Percentiles rank a stretch among this genome's conserved stretches.
These are phyloP conservation scores for Chlorociboria aeruginascens DNA, from an alignment of 495 filamentous ascomycete genomes.

Conservation along the genomic window DNA sequence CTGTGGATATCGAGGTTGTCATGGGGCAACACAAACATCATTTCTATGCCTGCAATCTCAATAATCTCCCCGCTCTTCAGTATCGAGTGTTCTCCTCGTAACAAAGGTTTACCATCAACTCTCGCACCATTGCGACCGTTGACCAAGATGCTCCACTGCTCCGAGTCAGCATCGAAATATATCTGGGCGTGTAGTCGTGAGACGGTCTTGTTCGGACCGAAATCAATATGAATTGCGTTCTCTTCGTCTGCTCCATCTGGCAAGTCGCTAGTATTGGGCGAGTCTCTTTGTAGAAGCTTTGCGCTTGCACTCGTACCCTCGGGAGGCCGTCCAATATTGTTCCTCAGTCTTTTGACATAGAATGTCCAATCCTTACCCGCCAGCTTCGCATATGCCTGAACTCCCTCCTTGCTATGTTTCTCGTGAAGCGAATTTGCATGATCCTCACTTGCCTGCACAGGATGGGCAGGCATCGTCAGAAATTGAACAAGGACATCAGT, in stretches of 20 bases:
- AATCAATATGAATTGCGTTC: conserved; percentile 67
- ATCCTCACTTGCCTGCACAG: conserved; percentile 58
- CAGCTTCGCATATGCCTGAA: conserved; percentile 88
- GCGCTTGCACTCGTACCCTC: conserved; percentile 31
- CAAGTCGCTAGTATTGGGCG: conserved; percentile 17
- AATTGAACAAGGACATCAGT: conserved; percentile 63
- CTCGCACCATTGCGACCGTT: conserved; percentile 86
- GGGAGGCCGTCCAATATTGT: conserved; percentile 76
- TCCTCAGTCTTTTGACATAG: conserved; percentile 67
- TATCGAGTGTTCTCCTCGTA: conserved; percentile 47
- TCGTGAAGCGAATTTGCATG: conserved; percentile 62
- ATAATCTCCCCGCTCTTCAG: conserved; percentile 80
- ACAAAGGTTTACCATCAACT: conserved; percentile 58
- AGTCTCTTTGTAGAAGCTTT: background rate
- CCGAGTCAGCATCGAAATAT: conserved; percentile 57
- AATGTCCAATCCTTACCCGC: conserved; percentile 89
- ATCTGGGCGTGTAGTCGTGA: conserved; percentile 83
- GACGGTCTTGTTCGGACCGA: conserved; percentile 86
- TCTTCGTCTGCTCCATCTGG: conserved; percentile 11
- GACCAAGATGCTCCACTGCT: conserved; percentile 69
- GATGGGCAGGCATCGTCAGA: conserved; percentile 44
- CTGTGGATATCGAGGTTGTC: conserved; percentile 45
- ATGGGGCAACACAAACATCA: conserved; percentile 91
- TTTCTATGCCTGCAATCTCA: conserved; percentile 82
- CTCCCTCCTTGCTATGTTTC: conserved; percentile 53